Evolutionary conservation across 139 green algal species (phyloP), one percentile per base, ranked within the genome.

Genomic region (Chlamydomonas sp.): DNA sequence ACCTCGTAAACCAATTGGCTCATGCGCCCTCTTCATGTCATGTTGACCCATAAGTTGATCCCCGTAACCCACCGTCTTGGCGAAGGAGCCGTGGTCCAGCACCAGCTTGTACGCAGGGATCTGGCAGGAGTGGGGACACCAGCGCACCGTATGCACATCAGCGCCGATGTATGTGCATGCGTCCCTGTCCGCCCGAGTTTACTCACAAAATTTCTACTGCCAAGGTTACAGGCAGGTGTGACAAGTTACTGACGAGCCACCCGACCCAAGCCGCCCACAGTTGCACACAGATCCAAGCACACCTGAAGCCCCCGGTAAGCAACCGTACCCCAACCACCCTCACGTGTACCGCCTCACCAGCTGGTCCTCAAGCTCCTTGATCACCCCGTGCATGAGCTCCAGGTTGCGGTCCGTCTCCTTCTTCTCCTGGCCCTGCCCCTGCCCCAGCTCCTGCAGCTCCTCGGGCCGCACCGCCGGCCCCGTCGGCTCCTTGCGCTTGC

Each of bases 361-460:
- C 4, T 15, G 18, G 31, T 74, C 17, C 2, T n/a, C 9, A 10
- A 78, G 81, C 18, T 15, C 78, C 60, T 75, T 77, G 49, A 97
- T 86, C 79, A 92, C 68, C 4, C 79, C 72, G 89, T 84, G 96
- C 95, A 98, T 97, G 63, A 92, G 85, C 85, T 96, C 89, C 94
- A 97, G 96, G 91, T 97, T 95, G 8, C 87, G 84, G 91, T 97
- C 94, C 18, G 95, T 97, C 86, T 96, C 94, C 87, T 96, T 90
- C 86, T 66, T 72, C 18, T 95, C 89, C 82, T 89, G 31, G 31
- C 31, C 89, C 16, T 91, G 85, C 9, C 66, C 73, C 49, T 87
- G 84, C 71, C 67, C 20, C 0, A 91, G 90, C 18, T 83, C n/a
- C 31, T 83, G 14, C 63, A 93, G 83, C 85, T 95, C 89, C 9